Conservation (phyloP, 2,329 filamentous ascomycete genomes). For the Diaporthe velutina region DNA sequence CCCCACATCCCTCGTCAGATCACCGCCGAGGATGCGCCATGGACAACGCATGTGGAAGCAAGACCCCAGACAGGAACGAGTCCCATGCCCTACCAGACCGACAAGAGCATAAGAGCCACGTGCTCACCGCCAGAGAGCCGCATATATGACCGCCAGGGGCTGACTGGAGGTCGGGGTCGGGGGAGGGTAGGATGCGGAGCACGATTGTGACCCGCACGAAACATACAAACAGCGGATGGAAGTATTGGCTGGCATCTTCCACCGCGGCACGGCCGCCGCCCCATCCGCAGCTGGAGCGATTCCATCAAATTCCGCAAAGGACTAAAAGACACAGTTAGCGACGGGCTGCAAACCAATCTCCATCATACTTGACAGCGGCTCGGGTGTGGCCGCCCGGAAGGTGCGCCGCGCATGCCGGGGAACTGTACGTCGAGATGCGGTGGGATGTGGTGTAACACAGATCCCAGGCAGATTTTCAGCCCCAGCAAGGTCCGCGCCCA, state of each 20-base stretch:
- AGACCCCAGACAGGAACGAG: neutral
- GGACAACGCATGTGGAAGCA: neutral
- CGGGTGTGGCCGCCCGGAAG: neutral
- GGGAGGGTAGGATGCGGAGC: too few relatives aligned
- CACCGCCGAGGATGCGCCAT: neutral
- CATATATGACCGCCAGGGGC: neutral
- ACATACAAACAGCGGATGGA: too few relatives aligned
- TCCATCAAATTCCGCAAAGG: neutral
- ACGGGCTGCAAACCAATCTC: neutral
- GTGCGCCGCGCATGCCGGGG: neutral
- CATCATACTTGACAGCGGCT: neutral
- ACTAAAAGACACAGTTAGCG: neutral
- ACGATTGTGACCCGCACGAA: too few relatives aligned
- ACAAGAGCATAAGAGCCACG: neutral
- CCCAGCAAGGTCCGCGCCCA: too few relatives aligned
- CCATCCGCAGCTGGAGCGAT: neutral
- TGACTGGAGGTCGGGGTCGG: too few relatives aligned
- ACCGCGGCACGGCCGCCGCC: too few relatives aligned
- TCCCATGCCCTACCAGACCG: too few relatives aligned
- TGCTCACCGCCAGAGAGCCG: neutral
- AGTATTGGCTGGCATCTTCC: too few relatives aligned
- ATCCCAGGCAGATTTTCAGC: neutral
- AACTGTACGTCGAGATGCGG: neutral
- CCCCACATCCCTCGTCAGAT: neutral
- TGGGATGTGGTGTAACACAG: neutral